Conservation (phyloP, 495 filamentous ascomycete species). For the Bryoglossum gracile region DNA sequence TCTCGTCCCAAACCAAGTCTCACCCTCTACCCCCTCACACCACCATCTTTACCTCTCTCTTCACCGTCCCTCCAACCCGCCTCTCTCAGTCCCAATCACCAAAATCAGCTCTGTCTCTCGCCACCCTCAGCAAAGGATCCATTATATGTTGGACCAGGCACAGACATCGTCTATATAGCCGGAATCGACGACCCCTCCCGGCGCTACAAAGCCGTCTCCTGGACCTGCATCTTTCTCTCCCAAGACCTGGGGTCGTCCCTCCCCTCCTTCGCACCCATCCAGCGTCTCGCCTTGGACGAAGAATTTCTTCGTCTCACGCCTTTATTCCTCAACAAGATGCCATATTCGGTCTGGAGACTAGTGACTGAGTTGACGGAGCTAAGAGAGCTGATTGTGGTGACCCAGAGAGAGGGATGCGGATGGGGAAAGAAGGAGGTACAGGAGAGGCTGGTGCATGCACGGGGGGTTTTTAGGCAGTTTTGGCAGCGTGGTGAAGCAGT, state of each 20-base stretch:
- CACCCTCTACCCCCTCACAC: too few species aligned
- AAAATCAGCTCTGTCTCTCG: too few species aligned
- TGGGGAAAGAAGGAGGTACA: background rate
- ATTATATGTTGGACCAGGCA: background rate
- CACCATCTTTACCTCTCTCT: background rate
- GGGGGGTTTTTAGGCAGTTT: background rate
- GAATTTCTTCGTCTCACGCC: background rate
- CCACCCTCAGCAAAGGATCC: background rate
- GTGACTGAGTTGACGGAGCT: background rate
- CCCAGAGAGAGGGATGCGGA: background rate
- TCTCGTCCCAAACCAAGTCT: too few species aligned
- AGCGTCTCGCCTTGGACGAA: background rate
- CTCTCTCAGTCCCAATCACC: too few species aligned
- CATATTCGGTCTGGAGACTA: slow-evolving; percentile 3
- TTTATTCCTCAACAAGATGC: background rate
- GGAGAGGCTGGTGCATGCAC: background rate
- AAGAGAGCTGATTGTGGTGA: slow-evolving; percentile 2
- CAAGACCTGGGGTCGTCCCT: background rate
- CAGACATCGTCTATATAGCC: background rate
- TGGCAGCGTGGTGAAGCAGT: background rate
- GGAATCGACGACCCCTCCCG: background rate
- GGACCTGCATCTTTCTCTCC: background rate
- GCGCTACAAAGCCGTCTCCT: background rate
- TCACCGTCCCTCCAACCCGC: background rate
- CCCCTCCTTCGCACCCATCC: background rate